These are phyloP conservation scores for Rhododendron griersonianum DNA, from an alignment of 148 eudicot species.

Conservation along the genomic window DNA sequence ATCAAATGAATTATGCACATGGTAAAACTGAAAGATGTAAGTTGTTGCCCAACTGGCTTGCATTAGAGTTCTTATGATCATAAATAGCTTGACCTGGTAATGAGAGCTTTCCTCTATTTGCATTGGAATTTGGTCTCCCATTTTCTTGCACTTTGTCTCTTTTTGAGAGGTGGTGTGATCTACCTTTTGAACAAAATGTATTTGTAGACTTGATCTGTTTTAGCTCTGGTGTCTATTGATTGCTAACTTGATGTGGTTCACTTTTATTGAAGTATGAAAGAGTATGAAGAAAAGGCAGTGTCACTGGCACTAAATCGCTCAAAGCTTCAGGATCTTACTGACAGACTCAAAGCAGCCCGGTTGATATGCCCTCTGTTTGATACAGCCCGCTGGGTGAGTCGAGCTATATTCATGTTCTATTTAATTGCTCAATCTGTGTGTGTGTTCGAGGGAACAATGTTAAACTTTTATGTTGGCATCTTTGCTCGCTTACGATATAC, in stretches of 20 bases:
- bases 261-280: slow-evolving; percentile 52
- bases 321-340: slow-evolving; percentile 67
- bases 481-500: background rate
- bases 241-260: background rate
- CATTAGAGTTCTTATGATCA: background rate
- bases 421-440: background rate
- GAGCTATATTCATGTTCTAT: slow-evolving; percentile 40
- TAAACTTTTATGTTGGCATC: background rate
- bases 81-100: background rate
- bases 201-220: background rate
- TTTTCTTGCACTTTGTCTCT: background rate
- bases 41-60: background rate
- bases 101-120: background rate
- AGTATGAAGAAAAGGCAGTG: slow-evolving; percentile 88
- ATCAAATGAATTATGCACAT: background rate
- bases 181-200: background rate
- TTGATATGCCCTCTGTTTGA: slow-evolving; percentile 90
- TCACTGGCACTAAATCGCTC: slow-evolving; percentile 63
- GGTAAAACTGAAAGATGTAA: background rate
- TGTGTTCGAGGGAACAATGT: background rate
- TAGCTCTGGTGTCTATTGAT: background rate
- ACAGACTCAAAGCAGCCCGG: slow-evolving; percentile 76
- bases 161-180: background rate
- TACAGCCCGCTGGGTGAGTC: slow-evolving; percentile 90
- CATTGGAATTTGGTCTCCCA: background rate